A percentile compares a stretch with the other conserved stretches of the same genome.
Conservation (phyloP, 2,329 filamentous ascomycete species). For the Xylariaceae sp. region DNA sequence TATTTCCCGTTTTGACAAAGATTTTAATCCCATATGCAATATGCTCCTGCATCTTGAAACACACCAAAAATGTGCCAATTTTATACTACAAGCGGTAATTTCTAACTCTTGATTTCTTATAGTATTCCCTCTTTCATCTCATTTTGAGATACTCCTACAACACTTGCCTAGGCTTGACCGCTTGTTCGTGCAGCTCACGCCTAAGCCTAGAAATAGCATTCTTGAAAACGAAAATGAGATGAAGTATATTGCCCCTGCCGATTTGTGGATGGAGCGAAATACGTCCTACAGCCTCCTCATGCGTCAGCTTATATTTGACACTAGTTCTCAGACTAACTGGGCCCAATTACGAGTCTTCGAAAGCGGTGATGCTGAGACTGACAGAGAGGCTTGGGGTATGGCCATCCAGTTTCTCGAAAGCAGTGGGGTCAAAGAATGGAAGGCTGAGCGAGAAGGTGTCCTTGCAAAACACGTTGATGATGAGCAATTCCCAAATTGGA, state of each 20-base stretch:
- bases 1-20: too few species aligned
- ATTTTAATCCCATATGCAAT: too few species aligned
- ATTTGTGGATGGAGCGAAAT: conserved; percentile 62
- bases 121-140: conserved; percentile 71
- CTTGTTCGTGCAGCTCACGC: conserved; percentile 59
- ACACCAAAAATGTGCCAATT: too few species aligned
- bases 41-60: too few species aligned
- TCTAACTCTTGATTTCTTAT: too few species aligned
- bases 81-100: too few species aligned
- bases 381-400: conserved; percentile 55
- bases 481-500: conserved; percentile 13
- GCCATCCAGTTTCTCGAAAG: conserved; percentile 47
- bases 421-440: conserved; percentile 50
- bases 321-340: conserved; percentile 45
- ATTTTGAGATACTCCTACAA: conserved; percentile 59
- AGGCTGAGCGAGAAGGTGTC: conserved; percentile 52
- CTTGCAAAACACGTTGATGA: conserved; percentile 47
- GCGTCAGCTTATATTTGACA: conserved; percentile 40
- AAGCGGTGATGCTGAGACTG: conserved; percentile 55
- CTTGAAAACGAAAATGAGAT: conserved; percentile 47
- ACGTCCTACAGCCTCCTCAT: conserved; percentile 57
- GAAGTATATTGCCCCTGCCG: conserved; percentile 48
- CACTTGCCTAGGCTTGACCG: conserved; percentile 58
- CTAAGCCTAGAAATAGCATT: conserved; percentile 45
- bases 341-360: conserved; percentile 55